Conservation (phyloP, 768 basidiomycete species). For the Mycena maculata region DNA sequence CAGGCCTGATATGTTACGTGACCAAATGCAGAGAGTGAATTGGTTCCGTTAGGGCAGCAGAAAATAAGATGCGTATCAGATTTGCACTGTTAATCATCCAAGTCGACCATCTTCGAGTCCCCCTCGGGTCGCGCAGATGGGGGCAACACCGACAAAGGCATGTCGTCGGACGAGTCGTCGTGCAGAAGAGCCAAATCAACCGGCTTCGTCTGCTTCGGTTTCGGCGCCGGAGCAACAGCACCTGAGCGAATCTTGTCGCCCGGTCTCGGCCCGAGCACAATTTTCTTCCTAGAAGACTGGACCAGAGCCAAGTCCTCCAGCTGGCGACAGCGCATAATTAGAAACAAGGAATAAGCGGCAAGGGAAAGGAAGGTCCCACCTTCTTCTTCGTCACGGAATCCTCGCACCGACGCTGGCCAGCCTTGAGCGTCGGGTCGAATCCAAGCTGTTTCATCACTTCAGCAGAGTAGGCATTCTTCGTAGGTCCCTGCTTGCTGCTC, state of each 20-base stretch:
- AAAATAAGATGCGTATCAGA: too few relatives aligned
- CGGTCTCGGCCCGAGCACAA: slow-evolving; percentile 71
- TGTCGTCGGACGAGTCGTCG: slow-evolving; percentile 40
- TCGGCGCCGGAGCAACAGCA: slow-evolving; percentile 55
- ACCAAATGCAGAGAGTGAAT: too few relatives aligned
- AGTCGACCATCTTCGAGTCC: slow-evolving; percentile 52
- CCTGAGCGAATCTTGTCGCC: slow-evolving; percentile 75
- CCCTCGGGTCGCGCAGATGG: slow-evolving; percentile 10
- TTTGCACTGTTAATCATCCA: slow-evolving; percentile 51
- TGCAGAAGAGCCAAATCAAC: slow-evolving; percentile 31
- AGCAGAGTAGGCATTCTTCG: slow-evolving; percentile 70
- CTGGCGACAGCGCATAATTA: slow-evolving; percentile 47
- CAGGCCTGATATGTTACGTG: neutral
- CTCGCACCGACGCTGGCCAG: slow-evolving; percentile 56
- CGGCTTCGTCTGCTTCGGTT: slow-evolving; percentile 28
- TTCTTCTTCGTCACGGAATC: slow-evolving; percentile 64
- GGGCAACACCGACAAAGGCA: slow-evolving; percentile 32
- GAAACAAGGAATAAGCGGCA: neutral
- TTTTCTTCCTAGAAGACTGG: slow-evolving; percentile 61
- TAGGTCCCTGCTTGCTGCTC: slow-evolving; percentile 29
- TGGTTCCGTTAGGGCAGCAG: too few relatives aligned
- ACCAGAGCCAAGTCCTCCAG: slow-evolving; percentile 66
- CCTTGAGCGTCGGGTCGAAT: slow-evolving; percentile 79
- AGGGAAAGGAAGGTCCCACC: slow-evolving; percentile 50
- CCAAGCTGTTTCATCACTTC: slow-evolving; percentile 77